Conservation (phyloP, 805 yeast genomes). For the Saturnispora sekii region DNA sequence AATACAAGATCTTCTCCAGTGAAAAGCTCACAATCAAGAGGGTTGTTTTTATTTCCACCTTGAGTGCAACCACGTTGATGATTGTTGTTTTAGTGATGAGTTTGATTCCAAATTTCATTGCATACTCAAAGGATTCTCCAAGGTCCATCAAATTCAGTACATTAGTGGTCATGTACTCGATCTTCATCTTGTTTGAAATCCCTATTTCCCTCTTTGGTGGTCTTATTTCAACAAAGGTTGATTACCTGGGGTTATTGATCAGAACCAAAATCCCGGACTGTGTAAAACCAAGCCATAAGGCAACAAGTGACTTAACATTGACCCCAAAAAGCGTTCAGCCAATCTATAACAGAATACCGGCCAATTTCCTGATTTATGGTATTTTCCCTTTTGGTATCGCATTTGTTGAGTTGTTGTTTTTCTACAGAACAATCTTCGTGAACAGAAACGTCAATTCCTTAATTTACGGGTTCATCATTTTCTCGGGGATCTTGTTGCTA, state of each 20-base stretch:
- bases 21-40: constrained; percentile 29
- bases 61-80: constrained; percentile 42
- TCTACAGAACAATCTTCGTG: constrained; percentile 70
- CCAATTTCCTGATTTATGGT: constrained; percentile 47
- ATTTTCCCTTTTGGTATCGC: constrained; percentile 69
- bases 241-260: constrained; percentile 14
- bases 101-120: constrained; percentile 51
- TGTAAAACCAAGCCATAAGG: not conserved
- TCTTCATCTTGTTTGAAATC: constrained; percentile 57
- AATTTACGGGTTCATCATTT: constrained; percentile 57
- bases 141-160: constrained; percentile 74
- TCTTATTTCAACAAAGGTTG: constrained; percentile 24
- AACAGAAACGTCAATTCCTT: constrained; percentile 53
- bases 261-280: constrained; percentile 21
- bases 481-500: constrained; percentile 48
- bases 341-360: constrained; percentile 22
- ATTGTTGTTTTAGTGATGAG: constrained; percentile 39
- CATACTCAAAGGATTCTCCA: constrained; percentile 70
- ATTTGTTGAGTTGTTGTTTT: constrained; percentile 66
- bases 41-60: constrained; percentile 26
- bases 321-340: constrained; percentile 24
- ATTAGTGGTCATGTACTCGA: constrained; percentile 44
- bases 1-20: constrained; percentile 45
- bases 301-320: not conserved
- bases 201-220: constrained; percentile 78